phyloP scores from a whole-genome alignment of 2,329 filamentous ascomycete species.

The Neofusicoccum sp. region DNA sequence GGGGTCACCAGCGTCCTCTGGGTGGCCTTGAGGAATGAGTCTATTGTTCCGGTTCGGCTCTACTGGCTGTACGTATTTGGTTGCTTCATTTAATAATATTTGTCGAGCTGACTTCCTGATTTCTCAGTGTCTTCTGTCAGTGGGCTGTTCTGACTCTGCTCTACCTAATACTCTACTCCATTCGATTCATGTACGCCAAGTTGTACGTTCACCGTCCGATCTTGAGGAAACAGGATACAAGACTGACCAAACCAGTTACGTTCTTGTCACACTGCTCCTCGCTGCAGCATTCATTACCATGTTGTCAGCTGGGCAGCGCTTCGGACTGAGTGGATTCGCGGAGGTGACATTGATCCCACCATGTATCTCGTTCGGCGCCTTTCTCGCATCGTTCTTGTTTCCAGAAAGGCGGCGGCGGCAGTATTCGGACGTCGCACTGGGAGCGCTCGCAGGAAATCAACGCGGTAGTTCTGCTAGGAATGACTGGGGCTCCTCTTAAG shows the following conservation, averaged over 20 bases:
- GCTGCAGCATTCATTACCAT: not conserved
- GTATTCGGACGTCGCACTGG: not conserved
- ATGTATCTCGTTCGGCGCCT: not conserved
- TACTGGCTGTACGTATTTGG: not conserved
- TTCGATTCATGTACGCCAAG: not conserved
- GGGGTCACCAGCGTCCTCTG: not conserved
- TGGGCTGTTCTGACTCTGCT: not conserved
- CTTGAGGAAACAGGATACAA: not conserved
- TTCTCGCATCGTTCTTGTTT: not conserved
- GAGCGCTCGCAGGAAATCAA: too few relatives aligned
- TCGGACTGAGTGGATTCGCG: not conserved
- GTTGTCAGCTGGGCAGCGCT: not conserved
- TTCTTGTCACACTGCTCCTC: not conserved
- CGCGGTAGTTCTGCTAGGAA: too few relatives aligned
- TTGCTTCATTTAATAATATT: not conserved
- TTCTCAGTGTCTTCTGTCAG: not conserved
- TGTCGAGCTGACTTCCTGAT: not conserved
- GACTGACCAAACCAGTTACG: not conserved
- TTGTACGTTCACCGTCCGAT: not conserved
- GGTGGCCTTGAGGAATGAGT: not conserved
- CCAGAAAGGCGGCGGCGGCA: not conserved
- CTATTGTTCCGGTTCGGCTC: not conserved
- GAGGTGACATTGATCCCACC: not conserved
- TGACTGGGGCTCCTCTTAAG: too few relatives aligned
- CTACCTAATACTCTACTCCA: not conserved